phyloP scores from a whole-genome alignment of 768 basidiomycete species.

The Boletus tomentosulus region DNA sequence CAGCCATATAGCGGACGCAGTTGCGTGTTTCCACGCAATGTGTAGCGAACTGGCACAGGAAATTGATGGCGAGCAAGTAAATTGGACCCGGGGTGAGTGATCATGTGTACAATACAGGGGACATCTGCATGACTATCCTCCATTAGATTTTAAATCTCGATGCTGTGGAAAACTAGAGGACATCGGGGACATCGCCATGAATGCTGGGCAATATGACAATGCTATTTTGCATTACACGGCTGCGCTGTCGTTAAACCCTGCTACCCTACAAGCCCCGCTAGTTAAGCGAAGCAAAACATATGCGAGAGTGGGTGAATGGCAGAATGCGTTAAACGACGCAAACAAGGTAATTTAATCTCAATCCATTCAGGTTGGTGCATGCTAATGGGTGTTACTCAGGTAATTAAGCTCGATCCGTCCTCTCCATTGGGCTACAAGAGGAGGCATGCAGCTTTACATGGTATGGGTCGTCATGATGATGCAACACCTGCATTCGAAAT shows the following conservation, averaged over 20 bases:
- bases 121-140: not conserved
- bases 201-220: not conserved
- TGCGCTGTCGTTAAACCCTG: not conserved
- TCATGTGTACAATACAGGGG: not conserved
- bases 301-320: not conserved
- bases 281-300: not conserved
- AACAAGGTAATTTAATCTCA: not conserved
- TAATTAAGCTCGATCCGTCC: not conserved
- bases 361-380: not conserved
- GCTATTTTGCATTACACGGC: not conserved
- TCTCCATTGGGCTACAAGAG: not conserved
- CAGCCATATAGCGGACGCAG: not conserved
- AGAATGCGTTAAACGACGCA: not conserved
- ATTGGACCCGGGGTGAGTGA: constrained; percentile 1
- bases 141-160: not conserved
- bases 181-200: not conserved
- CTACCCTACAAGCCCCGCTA: not conserved
- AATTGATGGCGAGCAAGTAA: not conserved
- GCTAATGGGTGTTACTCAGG: not conserved
- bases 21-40: not conserved
- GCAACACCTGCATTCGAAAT: too few relatives aligned
- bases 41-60: not conserved
- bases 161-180: not conserved
- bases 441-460: not conserved
- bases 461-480: too few relatives aligned